These are phyloP conservation scores for Leishmania martiniquensis DNA, from an alignment of 208 protist species.

Conservation along the genomic window DNA sequence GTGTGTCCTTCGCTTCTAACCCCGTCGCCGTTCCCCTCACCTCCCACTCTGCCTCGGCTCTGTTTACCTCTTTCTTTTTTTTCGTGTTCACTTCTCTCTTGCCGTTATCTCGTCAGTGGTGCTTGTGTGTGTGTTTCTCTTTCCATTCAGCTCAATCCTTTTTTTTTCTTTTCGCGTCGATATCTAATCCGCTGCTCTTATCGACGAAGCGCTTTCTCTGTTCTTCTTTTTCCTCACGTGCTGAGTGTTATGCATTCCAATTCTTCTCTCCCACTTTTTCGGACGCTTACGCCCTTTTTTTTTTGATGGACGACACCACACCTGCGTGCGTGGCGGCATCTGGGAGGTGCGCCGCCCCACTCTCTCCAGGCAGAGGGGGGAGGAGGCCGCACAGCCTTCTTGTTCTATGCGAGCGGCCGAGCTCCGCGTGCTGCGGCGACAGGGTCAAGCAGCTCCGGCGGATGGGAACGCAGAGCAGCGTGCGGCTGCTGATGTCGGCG, in stretches of 20 bases:
- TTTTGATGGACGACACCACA: not conserved
- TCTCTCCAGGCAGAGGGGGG: not conserved
- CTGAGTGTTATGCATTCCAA: not conserved
- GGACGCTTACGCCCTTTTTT: not conserved
- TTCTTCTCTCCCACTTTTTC: not conserved
- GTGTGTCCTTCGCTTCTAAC: not conserved
- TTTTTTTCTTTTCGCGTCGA: no score
- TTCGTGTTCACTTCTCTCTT: not conserved
- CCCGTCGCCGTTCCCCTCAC: no score
- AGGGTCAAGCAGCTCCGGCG: not conserved
- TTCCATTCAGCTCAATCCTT: no score
- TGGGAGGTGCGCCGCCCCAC: not conserved
- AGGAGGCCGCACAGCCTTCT: not conserved
- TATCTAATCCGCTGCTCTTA: no score
- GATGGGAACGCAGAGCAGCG: not conserved
- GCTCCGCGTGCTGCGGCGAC: not conserved
- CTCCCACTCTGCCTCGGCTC: no score
- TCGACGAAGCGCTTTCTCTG: not conserved
- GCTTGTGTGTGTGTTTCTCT: not conserved
- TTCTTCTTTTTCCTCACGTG: not conserved
- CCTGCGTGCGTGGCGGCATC: not conserved
- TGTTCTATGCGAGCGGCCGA: not conserved
- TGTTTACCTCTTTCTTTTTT: slow-evolving; percentile 5
- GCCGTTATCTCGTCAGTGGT: not conserved
- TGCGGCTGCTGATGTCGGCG: not conserved